Percentiles rank a stretch among this genome's conserved stretches.
Conservation (phyloP, 805 yeast species). For the Wickerhamiella allomyrinae region DNA sequence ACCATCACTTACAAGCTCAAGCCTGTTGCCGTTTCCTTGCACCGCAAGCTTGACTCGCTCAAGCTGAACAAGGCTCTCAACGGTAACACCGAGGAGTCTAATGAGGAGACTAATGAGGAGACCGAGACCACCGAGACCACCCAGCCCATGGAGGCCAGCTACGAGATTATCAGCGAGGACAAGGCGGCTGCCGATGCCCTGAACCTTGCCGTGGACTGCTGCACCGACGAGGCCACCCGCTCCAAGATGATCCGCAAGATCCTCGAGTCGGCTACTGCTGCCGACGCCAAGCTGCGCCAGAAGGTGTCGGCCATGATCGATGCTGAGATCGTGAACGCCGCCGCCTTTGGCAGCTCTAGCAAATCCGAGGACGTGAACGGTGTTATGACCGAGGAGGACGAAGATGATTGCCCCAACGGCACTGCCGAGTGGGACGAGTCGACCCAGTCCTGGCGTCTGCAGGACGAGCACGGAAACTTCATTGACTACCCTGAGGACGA, state of each 20-base stretch:
- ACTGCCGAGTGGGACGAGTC: conserved; percentile 1
- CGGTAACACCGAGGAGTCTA: not conserved
- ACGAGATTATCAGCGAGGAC: not conserved
- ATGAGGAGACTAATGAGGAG: not conserved
- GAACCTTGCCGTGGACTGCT: not conserved
- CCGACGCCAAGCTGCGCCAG: not conserved
- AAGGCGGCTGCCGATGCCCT: not conserved
- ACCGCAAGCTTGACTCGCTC: not conserved
- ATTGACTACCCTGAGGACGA: not conserved
- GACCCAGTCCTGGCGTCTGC: not conserved
- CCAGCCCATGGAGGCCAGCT: not conserved
- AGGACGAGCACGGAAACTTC: not conserved
- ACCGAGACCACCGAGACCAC: not conserved
- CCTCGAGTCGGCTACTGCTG: not conserved
- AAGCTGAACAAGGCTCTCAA: not conserved
- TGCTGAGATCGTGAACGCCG: conserved; percentile 3
- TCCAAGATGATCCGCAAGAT: not conserved
- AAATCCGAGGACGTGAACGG: too few species aligned
- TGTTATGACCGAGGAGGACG: not conserved
- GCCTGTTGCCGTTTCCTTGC: not conserved
- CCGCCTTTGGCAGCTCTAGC: not conserved
- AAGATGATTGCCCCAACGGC: not conserved
- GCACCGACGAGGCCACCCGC: not conserved
- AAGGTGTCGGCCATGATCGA: not conserved
- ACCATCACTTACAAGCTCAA: not conserved